These are phyloP conservation scores for Pascua sp. DNA, from an alignment of 1,284 basidiomycete genomes.

Conservation along the genomic window DNA sequence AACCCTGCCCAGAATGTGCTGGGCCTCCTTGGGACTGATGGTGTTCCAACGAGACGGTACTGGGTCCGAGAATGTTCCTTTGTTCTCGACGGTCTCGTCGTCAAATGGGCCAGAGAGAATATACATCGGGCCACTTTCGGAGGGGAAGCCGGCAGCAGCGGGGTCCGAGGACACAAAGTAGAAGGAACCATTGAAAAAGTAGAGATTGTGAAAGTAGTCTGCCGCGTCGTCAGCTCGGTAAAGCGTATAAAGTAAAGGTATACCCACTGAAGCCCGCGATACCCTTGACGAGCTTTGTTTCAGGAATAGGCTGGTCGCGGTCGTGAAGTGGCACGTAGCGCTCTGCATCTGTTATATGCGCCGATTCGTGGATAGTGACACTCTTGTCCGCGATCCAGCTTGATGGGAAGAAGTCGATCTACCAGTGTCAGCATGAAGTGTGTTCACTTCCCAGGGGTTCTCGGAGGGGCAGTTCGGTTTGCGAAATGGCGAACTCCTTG, in stretches of 20 bases:
- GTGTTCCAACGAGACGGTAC: conserved; percentile 1
- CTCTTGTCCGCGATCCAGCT: not conserved
- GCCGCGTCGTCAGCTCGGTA: not conserved
- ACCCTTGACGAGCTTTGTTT: conserved; percentile 18
- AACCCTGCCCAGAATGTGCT: conserved; percentile 14
- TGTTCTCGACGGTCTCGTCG: conserved; percentile 3
- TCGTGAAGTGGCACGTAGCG: not conserved
- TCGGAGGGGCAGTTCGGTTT: too few species aligned
- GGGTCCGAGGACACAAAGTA: conserved; percentile 35
- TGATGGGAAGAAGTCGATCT: too few species aligned
- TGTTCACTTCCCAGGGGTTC: too few species aligned
- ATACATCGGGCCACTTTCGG: conserved; percentile 5
- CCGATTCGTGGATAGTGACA: not conserved
- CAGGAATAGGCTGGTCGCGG: conserved; percentile 4
- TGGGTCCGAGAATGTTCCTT: not conserved
- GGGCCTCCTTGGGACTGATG: conserved; percentile 1
- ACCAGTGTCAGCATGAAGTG: too few species aligned
- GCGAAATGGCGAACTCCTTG: too few species aligned
- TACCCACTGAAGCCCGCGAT: conserved; percentile 30
- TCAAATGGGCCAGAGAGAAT: conserved; percentile 1
- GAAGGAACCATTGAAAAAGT: conserved; percentile 35
- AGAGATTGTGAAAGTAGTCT: conserved; percentile 59
- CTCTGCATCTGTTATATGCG: not conserved
- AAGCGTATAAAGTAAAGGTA: not conserved
- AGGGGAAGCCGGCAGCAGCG: conserved; percentile 22